Base-by-base conservation (phyloP, 768 basidiomycete genomes). In the Termitomyces sp. region DNA sequence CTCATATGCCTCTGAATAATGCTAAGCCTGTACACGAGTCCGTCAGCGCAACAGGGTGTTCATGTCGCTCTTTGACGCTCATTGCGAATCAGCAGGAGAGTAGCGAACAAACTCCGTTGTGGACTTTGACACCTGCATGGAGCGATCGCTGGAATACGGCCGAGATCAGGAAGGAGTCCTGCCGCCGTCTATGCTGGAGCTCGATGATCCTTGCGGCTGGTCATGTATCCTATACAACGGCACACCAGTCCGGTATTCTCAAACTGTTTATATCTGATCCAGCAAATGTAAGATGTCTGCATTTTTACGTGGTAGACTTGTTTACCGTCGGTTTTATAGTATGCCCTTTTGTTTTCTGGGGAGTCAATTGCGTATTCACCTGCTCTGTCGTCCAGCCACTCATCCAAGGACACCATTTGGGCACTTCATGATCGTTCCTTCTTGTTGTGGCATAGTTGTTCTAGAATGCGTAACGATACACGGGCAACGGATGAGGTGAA, bases 141-240 rank as follows among this genome's bases (percentile, higher is more conserved):
- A 74, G 78, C 53, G 64, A 70, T 38, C 65, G 73, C 10, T 85
- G 79, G 80, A 70, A 78, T n/a, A 81, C 83, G 43, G 76, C 70
- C 10, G 88, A 91, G 57, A 79, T 88, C 56, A 71, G 79, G 40
- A 86, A 82, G 67, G 89, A 92, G 64, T 83, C 84, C 42, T 85
- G 83, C 62, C 81, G 89, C 33, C 73, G 89, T 35, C 67, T 90
- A 22, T 86, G 86, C 57, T 91, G 89, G 89, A 88, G 84, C 63
- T 70, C 83, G 7, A 75, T 89, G 68, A 72, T 77, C 50, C 75
- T 89, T 22, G 74, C 80, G 13, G 84, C 88, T 10, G 86, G 83
- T 1, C 81, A 88, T 66, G 82, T 79, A 25, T 77, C 81, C 13
- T 88, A 85, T 62, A 73, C 76, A 5, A 78, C 77, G 18, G 79